These are phyloP conservation scores for Lasiosphaeriaceae sp. DNA, from an alignment of 495 filamentous ascomycete species.

Conservation along the genomic window DNA sequence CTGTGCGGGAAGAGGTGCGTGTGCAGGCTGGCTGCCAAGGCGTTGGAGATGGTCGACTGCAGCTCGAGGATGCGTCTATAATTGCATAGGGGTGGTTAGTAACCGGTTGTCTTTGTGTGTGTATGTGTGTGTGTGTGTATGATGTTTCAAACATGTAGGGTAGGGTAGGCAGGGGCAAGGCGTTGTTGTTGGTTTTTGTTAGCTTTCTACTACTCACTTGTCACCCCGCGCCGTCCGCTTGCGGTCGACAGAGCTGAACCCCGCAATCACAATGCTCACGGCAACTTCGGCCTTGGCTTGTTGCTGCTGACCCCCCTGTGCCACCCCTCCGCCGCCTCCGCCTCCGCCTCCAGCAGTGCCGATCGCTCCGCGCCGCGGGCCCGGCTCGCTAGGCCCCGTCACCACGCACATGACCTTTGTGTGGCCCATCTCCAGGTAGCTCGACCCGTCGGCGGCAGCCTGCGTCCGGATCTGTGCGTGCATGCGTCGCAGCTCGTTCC, in stretches of 20 bases:
- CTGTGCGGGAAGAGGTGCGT: constrained; percentile 87
- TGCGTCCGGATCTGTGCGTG: constrained; percentile 88
- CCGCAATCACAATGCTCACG: constrained; percentile 83
- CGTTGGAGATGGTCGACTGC: constrained; percentile 65
- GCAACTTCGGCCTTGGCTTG: constrained; percentile 56
- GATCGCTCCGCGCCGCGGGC: constrained; percentile 26
- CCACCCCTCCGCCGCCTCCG: constrained; percentile 33
- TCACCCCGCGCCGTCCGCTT: constrained; percentile 69
- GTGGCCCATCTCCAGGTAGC: constrained; percentile 92
- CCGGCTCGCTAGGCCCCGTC: constrained; percentile 72
- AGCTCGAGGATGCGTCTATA: constrained; percentile 80
- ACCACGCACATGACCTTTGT: constrained; percentile 95
- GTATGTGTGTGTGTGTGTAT: too few relatives aligned
- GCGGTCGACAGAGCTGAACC: constrained; percentile 83
- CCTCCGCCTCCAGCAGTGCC: constrained; percentile 14
- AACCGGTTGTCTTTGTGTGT: too few relatives aligned
- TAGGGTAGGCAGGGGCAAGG: too few relatives aligned
- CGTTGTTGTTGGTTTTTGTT: too few relatives aligned
- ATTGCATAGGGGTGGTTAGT: constrained; percentile 1
- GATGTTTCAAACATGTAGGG: too few relatives aligned
- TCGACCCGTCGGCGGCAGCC: constrained; percentile 82
- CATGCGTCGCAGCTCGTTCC: constrained; percentile 94
- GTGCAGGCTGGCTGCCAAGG: constrained; percentile 71
- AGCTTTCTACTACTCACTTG: constrained; percentile 71
- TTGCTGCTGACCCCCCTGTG: constrained; percentile 38